Base-by-base conservation (phyloP, 352 stramenopile species). In the Albugo candida region DNA sequence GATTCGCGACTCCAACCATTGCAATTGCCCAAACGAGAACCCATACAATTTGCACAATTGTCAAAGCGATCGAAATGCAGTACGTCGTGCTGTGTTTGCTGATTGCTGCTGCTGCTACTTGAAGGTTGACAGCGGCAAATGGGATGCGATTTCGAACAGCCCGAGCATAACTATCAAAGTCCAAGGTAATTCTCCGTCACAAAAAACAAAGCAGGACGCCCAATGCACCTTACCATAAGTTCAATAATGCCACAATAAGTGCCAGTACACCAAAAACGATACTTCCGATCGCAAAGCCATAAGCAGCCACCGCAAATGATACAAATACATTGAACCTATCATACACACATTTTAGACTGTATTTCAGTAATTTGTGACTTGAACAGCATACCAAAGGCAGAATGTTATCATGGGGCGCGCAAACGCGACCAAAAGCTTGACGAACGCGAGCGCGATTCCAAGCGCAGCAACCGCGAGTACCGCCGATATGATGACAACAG, bases 41-140 rank as follows among this genome's bases (percentile, higher is more conserved):
- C 85, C 87, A 97, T 35, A 58, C 61, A 47, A 95, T 79, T 58
- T 94, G 81, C 14, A 96, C 53, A 44, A 95, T 49, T 24, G 93
- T 79, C 35, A 85, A 88, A 27, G 83, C 37, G 40, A 95, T 81
- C 6, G 87, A 81, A 8, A 94, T 57, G 16, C 79, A 45, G 55
- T 95, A 89, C 45, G 91, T 84, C 5, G 79, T 82, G 52, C 57
- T 70, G 60, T 97, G 89, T 50, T 81, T 86, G 36, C 80, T 74
- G 47, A 97, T 87, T 4, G 87, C 88, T 12, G 70, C 73, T 20
- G 88, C 69, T 1, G 81, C 89, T 11, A 91, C 81, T 17, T 70
- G 65, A 34, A 97, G 60, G 58, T 96, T 97, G 16, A 87, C 81
- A 12, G 85, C 75, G 3, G 91, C 91, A 59, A 97, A 97, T 19